A percentile compares a stretch with the other conserved stretches of the same genome.
Conservation (phyloP, 108 stramenopile species). For the Nitzschia inconspicua region DNA sequence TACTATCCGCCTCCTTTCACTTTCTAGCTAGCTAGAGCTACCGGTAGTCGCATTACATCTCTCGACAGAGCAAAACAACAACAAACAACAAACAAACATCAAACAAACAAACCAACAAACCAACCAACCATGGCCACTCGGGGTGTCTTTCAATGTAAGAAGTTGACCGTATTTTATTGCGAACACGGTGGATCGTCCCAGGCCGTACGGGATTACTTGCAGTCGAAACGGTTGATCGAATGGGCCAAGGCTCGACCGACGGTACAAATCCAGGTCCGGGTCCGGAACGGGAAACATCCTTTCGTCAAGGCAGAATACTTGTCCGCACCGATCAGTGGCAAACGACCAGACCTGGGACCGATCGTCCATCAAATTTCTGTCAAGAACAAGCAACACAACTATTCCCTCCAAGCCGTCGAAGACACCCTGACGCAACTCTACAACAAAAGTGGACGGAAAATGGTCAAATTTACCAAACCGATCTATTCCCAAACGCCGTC, state of each 20-base stretch:
- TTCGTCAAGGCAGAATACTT: conserved; percentile 68
- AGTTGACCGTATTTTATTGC: conserved; percentile 72
- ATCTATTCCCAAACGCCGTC: conserved; percentile 69
- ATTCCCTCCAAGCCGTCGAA: conserved; percentile 30
- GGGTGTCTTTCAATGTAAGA: conserved; percentile 72
- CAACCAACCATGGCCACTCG: conserved; percentile 88
- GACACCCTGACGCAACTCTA: conserved; percentile 57
- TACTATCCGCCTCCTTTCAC: too few species aligned
- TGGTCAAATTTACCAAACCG: conserved; percentile 67
- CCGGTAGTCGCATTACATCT: too few species aligned
- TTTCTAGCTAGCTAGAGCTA: too few species aligned
- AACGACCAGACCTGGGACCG: too few species aligned
- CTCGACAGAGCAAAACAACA: too few species aligned
- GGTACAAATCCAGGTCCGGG: conserved; percentile 51
- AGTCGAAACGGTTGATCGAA: conserved; percentile 45
- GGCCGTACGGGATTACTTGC: conserved; percentile 62
- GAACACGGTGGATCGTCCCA: conserved; percentile 78
- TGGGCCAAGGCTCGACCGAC: conserved; percentile 62
- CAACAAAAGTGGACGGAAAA: conserved; percentile 83
- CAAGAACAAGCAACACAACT: conserved; percentile 41
- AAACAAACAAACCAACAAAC: too few species aligned
- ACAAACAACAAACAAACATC: too few species aligned
- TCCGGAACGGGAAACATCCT: conserved; percentile 78
- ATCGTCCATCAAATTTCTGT: conserved; percentile 66
- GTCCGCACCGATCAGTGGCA: conserved; percentile 15